phyloP scores from a whole-genome alignment of 352 stramenopile genomes.

The Poterioochromonas sp. region DNA sequence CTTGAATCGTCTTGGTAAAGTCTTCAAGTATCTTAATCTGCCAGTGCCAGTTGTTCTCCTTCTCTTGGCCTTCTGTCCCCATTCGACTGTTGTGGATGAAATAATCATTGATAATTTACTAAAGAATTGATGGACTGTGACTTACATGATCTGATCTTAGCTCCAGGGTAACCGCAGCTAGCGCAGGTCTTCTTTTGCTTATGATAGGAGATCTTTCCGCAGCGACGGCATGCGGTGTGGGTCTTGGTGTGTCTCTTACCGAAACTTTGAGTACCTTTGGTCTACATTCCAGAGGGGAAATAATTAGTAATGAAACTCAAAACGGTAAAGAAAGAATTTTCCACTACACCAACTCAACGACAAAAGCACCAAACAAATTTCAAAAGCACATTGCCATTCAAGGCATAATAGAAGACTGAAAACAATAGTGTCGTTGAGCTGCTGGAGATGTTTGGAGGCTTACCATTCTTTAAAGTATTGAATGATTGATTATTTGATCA shows the following conservation, averaged over 20 bases:
- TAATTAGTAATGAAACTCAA: too few species aligned
- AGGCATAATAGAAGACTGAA: too few species aligned
- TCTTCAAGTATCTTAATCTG: constrained; percentile 97
- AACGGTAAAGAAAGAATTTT: too few species aligned
- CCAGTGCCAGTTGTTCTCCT: constrained; percentile 90
- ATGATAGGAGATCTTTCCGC: constrained; percentile 97
- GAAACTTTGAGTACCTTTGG: constrained; percentile 99
- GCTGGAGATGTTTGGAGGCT: too few species aligned
- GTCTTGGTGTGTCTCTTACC: constrained; percentile 99
- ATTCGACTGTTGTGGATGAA: constrained; percentile 68
- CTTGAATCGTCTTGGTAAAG: constrained; percentile 95
- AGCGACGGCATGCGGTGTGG: constrained; percentile 97
- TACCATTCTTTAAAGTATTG: too few species aligned
- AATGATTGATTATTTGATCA: too few species aligned
- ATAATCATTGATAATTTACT: constrained; percentile 8
- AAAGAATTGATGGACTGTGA: constrained; percentile 44
- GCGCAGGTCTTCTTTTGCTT: constrained; percentile 98
- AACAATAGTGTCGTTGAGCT: too few species aligned
- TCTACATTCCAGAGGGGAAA: too few species aligned
- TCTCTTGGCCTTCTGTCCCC: constrained; percentile 93
- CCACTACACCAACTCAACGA: too few species aligned
- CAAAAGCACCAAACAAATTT: too few species aligned
- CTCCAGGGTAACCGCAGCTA: constrained; percentile 94
- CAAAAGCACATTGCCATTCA: too few species aligned
- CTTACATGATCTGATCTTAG: constrained; percentile 92